A percentile compares a stretch with the other conserved stretches of the same genome.
Evolutionary conservation across 345 rosid genomes (phyloP).

Genomic region (Arabidopsis suecica): DNA sequence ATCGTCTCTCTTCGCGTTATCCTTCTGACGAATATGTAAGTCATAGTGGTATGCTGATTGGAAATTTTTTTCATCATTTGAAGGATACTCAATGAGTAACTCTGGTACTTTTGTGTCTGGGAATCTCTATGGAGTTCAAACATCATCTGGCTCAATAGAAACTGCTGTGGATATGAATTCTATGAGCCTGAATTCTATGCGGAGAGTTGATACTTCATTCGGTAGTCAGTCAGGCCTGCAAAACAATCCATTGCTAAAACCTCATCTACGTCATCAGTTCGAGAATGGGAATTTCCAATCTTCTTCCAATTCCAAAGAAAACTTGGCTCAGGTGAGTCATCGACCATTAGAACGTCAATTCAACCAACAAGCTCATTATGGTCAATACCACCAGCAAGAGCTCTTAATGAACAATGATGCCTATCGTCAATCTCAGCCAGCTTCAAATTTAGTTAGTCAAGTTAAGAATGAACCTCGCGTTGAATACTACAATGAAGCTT

Average conservation of each 20-base stretch:
- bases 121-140: constrained; percentile 57
- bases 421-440: constrained; percentile 60
- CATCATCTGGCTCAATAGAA: constrained; percentile 61
- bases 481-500: constrained; percentile 56
- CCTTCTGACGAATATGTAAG: constrained; percentile 19
- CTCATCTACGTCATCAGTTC: constrained; percentile 61
- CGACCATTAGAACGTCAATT: constrained; percentile 65
- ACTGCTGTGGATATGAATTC: constrained; percentile 59
- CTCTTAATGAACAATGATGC: constrained; percentile 55
- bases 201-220: constrained; percentile 56
- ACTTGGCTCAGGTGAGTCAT: constrained; percentile 61
- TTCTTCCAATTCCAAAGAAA: constrained; percentile 57
- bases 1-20: neutral
- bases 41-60: constrained; percentile 36
- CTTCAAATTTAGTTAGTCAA: constrained; percentile 58
- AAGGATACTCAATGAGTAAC: constrained; percentile 66
- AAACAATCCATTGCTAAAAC: constrained; percentile 53
- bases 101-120: constrained; percentile 71
- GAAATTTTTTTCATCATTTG: constrained; percentile 57
- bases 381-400: constrained; percentile 66
- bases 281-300: constrained; percentile 73
- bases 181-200: constrained; percentile 56
- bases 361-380: constrained; percentile 58
- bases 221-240: constrained; percentile 61
- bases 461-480: constrained; percentile 72